Base-by-base conservation (phyloP, 1,139 yeast species). In the Ogataea hybrid region DNA sequence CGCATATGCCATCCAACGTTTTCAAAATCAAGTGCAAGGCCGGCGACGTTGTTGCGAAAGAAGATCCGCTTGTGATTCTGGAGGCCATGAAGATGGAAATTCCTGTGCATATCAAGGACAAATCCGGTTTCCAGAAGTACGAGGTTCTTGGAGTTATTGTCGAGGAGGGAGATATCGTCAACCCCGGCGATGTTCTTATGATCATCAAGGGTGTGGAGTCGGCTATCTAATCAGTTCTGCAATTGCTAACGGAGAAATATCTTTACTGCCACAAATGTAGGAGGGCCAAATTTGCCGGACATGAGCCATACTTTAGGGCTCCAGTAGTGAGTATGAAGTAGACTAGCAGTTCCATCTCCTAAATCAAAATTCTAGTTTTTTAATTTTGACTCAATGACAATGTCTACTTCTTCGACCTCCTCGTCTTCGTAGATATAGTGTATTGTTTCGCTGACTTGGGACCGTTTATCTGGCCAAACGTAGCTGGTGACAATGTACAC, bases 41-140 rank as follows among this genome's bases (percentile, higher is more conserved):
- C 15, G 74, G 70, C 6, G 71, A 66, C 39, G 40, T 36, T 3
- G 59, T 70, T 10, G 44, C 51, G 14, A 51, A 48, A 15, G 65
- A 61, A 32, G 71, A 68, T 39, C 64, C 59, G 31, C 47, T 69
- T 32, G 54, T 69, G 6, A 61, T 70, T 36, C 56, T 70, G 25
- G 69, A 70, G 49, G 70, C 75, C 25, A 70, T 70, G 75, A 70
- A 70, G 50, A 71, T 70, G 73, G 75, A 70, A 51, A 70, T 72
- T 32, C 62, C 69, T 6, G 56, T 68, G 8, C 58, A 59, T 42
- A 44, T 53, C 32, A 56, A 39, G 41, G 58, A 50, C 35, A 64
- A 58, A 42, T 39, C 47, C 7, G 49, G 39, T 3, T 49, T 46
- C 9, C 42, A 48, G 6, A 44, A 40, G 20, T 55, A 48, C 42